Conservation (phyloP, 257 asterid genomes). For the Agastache rugosa region DNA sequence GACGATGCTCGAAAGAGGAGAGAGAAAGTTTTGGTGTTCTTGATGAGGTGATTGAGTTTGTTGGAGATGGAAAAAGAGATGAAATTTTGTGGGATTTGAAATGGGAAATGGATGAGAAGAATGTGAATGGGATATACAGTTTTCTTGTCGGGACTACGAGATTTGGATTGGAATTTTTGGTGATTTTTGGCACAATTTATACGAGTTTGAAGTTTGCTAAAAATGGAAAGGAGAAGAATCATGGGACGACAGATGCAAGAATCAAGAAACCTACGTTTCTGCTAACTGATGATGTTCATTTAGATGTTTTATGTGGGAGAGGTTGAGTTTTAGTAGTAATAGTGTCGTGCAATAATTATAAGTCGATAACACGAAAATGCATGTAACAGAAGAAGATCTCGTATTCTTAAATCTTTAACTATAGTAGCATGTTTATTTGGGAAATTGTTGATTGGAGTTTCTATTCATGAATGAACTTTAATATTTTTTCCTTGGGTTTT, state of each 20-base stretch:
- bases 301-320: slow-evolving; percentile 56
- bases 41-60: slow-evolving; percentile 46
- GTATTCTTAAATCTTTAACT: too few species aligned
- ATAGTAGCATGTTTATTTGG: too few species aligned
- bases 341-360: too few species aligned
- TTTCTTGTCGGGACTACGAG: slow-evolving; percentile 35
- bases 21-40: slow-evolving; percentile 35
- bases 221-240: slow-evolving; percentile 31
- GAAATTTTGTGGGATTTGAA: slow-evolving; percentile 35
- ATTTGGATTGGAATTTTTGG: slow-evolving; percentile 47
- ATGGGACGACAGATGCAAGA: slow-evolving; percentile 15
- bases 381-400: too few species aligned
- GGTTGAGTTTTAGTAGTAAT: slow-evolving; percentile 37
- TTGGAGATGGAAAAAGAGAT: slow-evolving; percentile 40
- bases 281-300: slow-evolving; percentile 23
- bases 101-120: slow-evolving; percentile 20
- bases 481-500: background rate
- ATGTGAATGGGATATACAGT: slow-evolving; percentile 20
- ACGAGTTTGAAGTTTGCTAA: slow-evolving; percentile 31
- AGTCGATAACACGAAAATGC: too few species aligned
- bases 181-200: slow-evolving; percentile 44
- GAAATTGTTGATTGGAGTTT: background rate
- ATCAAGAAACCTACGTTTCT: background rate
- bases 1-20: slow-evolving; percentile 36
- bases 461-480: background rate